Evolutionary conservation across 768 basidiomycete genomes (phyloP).

Genomic region (Megacollybia marginata): DNA sequence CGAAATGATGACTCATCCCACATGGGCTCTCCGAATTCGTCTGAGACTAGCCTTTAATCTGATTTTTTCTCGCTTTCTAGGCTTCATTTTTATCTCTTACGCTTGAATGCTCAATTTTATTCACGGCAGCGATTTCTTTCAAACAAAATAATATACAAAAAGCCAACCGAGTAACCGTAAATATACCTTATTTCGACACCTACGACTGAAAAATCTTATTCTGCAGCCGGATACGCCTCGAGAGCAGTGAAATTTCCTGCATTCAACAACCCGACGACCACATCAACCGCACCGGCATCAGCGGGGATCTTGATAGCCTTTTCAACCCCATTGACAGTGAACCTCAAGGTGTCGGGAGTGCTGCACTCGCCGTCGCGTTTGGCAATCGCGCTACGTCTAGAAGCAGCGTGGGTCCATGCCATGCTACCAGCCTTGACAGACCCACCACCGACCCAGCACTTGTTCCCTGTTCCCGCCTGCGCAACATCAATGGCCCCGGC

Average conservation of each 20-base stretch:
- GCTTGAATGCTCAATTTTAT: too few species aligned
- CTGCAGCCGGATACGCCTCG: not conserved
- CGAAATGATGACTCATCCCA: too few species aligned
- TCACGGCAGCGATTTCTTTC: too few species aligned
- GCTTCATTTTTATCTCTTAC: too few species aligned
- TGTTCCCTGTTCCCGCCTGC: constrained; percentile 1
- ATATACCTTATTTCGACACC: too few species aligned
- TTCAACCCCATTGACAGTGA: not conserved
- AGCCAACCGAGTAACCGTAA: too few species aligned
- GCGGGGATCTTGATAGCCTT: not conserved
- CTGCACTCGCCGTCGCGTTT: not conserved
- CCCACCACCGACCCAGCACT: not conserved
- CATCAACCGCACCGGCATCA: not conserved
- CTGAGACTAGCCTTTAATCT: too few species aligned
- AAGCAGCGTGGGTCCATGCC: not conserved
- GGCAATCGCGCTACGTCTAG: not conserved
- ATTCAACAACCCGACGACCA: not conserved
- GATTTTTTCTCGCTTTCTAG: too few species aligned
- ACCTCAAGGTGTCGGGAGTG: not conserved
- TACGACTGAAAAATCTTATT: too few species aligned
- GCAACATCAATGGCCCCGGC: not conserved
- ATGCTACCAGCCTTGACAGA: constrained; percentile 1
- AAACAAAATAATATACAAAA: too few species aligned
- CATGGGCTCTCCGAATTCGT: too few species aligned
- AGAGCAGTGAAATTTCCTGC: not conserved